phyloP scores from a whole-genome alignment of 495 filamentous ascomycete genomes.

The Amniculicola lignicola region DNA sequence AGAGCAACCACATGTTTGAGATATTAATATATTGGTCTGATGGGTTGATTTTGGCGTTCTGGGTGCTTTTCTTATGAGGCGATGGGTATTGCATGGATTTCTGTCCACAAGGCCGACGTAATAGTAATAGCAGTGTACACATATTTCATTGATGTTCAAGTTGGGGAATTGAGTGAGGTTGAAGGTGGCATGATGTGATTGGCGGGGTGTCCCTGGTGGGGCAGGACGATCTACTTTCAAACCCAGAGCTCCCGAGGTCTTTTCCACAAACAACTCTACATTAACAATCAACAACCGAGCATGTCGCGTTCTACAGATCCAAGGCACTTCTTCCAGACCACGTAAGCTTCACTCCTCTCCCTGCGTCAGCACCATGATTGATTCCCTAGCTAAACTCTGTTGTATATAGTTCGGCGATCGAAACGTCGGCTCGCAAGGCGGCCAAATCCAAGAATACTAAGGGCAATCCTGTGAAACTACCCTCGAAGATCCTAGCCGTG shows the following conservation, averaged over 20 bases:
- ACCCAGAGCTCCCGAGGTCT: neutral
- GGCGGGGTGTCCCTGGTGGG: constrained; percentile 8
- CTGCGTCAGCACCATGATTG: too few species aligned
- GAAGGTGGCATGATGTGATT: constrained; percentile 2
- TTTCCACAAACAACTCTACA: neutral
- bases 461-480: constrained; percentile 74
- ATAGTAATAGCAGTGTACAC: neutral
- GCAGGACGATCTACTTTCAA: neutral
- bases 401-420: constrained; percentile 54
- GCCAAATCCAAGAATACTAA: constrained; percentile 77
- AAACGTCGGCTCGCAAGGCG: constrained; percentile 66
- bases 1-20: neutral
- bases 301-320: constrained; percentile 67
- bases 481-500: constrained; percentile 81
- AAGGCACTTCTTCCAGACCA: constrained; percentile 86
- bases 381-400: neutral
- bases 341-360: constrained; percentile 51
- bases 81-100: too few species aligned
- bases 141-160: neutral
- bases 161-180: neutral
- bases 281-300: constrained; percentile 18
- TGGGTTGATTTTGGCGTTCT: constrained; percentile 1
- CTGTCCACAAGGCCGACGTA: too few species aligned
- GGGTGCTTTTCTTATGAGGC: constrained; percentile 1
- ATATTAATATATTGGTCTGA: neutral